phyloP scores from a whole-genome alignment of 371 early-diverging fungal species.

The Funneliformis caledonium region DNA sequence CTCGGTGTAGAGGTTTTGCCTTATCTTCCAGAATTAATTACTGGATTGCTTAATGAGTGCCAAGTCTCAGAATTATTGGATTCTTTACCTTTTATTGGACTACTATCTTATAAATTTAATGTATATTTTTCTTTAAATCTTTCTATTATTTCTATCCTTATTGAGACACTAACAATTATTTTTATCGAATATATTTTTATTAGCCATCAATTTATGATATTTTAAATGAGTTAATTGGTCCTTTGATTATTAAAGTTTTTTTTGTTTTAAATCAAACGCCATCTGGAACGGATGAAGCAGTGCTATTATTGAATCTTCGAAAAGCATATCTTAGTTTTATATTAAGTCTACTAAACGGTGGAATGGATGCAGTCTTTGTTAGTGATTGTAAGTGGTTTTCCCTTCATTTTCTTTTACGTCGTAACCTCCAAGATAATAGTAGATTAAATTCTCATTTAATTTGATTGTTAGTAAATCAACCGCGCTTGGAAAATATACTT shows the following conservation, averaged over 20 bases:
- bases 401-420: background rate
- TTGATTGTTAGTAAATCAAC: conserved; percentile 61
- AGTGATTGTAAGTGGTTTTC: conserved; percentile 60
- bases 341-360: conserved; percentile 79
- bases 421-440: background rate
- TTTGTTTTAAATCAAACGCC: conserved; percentile 81
- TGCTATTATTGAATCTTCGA: conserved; percentile 76
- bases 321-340: conserved; percentile 85
- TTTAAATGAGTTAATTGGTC: conserved; percentile 77
- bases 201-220: conserved; percentile 60
- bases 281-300: conserved; percentile 88
- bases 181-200: background rate
- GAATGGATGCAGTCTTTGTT: conserved; percentile 77
- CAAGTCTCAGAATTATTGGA: conserved; percentile 82
- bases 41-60: conserved; percentile 76
- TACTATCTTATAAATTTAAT: conserved; percentile 89
- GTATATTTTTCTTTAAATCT: conserved; percentile 47
- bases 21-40: conserved; percentile 80
- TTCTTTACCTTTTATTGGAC: conserved; percentile 84
- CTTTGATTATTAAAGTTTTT: conserved; percentile 84
- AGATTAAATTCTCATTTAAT: background rate
- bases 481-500: conserved; percentile 73
- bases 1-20: conserved; percentile 85
- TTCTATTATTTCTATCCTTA: conserved; percentile 42
- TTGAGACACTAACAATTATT: background rate